phyloP scores from a whole-genome alignment of 352 stramenopile genomes.

The Aphanomyces euteiches region DNA sequence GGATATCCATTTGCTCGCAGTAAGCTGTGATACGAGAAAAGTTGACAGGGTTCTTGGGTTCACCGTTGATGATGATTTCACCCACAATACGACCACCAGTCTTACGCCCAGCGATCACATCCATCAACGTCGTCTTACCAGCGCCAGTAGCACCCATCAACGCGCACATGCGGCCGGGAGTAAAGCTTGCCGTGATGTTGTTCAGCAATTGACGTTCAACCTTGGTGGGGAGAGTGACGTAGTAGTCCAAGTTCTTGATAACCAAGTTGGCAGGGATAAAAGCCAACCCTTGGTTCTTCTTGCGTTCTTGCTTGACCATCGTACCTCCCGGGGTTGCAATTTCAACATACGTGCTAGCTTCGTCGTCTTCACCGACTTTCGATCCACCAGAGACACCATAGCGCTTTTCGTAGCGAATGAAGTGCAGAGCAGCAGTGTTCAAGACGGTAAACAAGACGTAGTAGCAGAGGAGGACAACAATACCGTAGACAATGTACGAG shows the following conservation, averaged over 20 bases:
- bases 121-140: conserved; percentile 94
- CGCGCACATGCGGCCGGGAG: conserved; percentile 52
- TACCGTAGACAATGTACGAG: not conserved
- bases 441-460: not conserved
- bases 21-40: conserved; percentile 38
- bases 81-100: conserved; percentile 79
- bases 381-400: not conserved
- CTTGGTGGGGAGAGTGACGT: conserved; percentile 37
- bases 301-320: not conserved
- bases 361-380: not conserved
- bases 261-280: conserved; percentile 46
- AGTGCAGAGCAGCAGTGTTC: not conserved
- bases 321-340: not conserved
- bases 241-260: conserved; percentile 54
- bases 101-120: conserved; percentile 93
- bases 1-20: conserved; percentile 38
- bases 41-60: conserved; percentile 31
- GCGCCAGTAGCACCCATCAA: conserved; percentile 73
- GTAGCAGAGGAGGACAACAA: not conserved
- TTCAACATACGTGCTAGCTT: not conserved
- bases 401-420: not conserved
- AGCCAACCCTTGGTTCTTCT: not conserved
- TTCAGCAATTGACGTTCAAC: conserved; percentile 52
- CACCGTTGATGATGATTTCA: conserved; percentile 87
- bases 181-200: conserved; percentile 46